Evolutionary conservation across 2,329 filamentous ascomycete species (phyloP).

Genomic region (Gaeumannomyces sp.): DNA sequence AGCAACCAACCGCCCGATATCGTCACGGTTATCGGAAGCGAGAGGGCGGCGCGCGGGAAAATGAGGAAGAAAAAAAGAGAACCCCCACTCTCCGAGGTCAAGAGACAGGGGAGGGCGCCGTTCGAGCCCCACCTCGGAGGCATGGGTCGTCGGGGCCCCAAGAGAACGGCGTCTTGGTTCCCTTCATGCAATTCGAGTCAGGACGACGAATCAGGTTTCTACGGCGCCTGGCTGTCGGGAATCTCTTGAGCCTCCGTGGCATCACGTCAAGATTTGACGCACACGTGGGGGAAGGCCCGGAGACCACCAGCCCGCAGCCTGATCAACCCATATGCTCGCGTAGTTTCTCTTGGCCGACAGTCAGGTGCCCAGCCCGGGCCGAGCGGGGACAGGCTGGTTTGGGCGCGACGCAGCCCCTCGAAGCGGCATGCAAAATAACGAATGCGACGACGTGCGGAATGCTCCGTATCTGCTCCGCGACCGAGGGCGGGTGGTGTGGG

Average conservation of each 20-base stretch:
- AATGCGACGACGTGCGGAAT: background rate
- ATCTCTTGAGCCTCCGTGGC: background rate
- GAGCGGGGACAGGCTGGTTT: too few species aligned
- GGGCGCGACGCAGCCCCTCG: background rate
- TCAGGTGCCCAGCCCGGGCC: background rate
- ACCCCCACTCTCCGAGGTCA: background rate
- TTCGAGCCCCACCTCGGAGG: background rate
- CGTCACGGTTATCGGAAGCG: too few species aligned
- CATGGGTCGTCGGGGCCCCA: background rate
- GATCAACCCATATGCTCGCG: background rate
- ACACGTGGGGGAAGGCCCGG: background rate
- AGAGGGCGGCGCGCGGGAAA: background rate
- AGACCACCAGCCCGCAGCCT: background rate
- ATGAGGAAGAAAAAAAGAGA: background rate
- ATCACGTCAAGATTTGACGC: background rate
- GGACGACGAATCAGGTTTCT: background rate
- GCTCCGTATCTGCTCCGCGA: background rate
- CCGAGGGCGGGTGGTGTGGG: background rate
- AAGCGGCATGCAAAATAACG: background rate
- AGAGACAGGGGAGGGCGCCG: background rate
- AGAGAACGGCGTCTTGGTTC: background rate
- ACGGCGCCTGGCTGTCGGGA: background rate
- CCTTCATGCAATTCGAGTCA: background rate
- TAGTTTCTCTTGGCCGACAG: background rate
- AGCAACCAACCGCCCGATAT: background rate